Base-by-base conservation (phyloP, 805 yeast genomes). In the Groenewaldozyma salmanticensis region DNA sequence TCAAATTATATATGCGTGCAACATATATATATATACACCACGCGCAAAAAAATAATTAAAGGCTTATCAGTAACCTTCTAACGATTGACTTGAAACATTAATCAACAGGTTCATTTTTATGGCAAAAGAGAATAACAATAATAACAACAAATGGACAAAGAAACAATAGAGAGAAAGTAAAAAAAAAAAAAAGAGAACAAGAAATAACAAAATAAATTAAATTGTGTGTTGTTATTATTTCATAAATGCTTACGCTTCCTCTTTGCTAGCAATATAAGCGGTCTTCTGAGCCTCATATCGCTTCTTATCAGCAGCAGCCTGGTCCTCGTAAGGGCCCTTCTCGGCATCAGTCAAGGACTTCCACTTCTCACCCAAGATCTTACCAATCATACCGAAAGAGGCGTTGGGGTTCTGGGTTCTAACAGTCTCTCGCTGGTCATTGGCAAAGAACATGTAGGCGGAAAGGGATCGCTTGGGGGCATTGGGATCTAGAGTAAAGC, bases 381-480 rank as follows among this genome's bases (percentile, higher is more conserved):
- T 86, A 62, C 97, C 97, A 52, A 92, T 90, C 70, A 87, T 94
- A 43, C 70, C 98, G 59, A 92, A 92, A 33, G 88, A 69, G 55
- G 88, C 83, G 62, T 95, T 96, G 57, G 97, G 96, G 75, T 90
- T 86, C 65, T 88, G 97, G 48, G 90, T 79, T 65, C 95, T 79
- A 53, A 92, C 95, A 50, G 78, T 76, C 67, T 90, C 96, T 74
- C 98, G 88, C 75, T 84, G 83, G 61, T 87, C 96, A 64, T 86
- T 87, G 56, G 98, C 97, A 61, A 88, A 92, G 77, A 85, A 90
- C 97, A 92, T 88, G 79, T 90, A 92, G 38, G 97, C 96, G 46
- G 96, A 86, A 63, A 92, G 71, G 20, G 96, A 86, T 69, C 97
- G 85, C 85, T 92, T 92, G 66, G 98, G 98, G 52, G 98, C 98